phyloP scores from a whole-genome alignment of 2,329 filamentous ascomycete genomes.

The Fusarium avenaceum region DNA sequence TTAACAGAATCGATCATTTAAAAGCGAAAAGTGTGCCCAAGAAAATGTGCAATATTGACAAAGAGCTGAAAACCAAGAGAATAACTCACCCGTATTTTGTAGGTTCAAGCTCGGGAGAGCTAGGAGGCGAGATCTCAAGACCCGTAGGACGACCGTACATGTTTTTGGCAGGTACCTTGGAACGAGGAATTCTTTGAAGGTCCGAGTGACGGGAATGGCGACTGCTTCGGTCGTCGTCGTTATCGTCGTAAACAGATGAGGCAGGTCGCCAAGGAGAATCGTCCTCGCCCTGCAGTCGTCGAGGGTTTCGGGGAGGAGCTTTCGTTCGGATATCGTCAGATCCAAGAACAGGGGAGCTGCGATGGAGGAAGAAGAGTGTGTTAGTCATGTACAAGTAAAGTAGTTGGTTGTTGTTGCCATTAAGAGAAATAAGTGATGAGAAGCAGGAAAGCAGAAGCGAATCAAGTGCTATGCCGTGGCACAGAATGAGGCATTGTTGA shows the following conservation, averaged over 20 bases:
- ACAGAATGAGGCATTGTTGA: constrained; percentile 21
- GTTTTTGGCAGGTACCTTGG: constrained; percentile 47
- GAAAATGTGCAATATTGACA: constrained; percentile 11
- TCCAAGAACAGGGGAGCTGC: constrained; percentile 46
- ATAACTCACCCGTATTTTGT: constrained; percentile 59
- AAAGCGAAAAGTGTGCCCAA: constrained; percentile 30
- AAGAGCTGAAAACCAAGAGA: constrained; percentile 13
- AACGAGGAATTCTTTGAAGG: constrained; percentile 55
- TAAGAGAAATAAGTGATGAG: background rate
- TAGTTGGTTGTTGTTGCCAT: constrained; percentile 2
- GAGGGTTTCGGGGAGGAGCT: constrained; percentile 54
- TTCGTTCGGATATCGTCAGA: constrained; percentile 40
- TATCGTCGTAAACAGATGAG: constrained; percentile 66
- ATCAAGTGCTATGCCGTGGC: background rate
- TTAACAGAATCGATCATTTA: constrained; percentile 9
- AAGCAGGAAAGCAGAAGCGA: constrained; percentile 4
- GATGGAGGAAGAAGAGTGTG: constrained; percentile 19
- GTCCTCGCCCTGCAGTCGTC: constrained; percentile 49
- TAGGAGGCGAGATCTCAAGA: constrained; percentile 68
- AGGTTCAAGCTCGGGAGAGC: constrained; percentile 65
- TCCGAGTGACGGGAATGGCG: constrained; percentile 29
- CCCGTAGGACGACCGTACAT: constrained; percentile 54
- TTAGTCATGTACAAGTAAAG: constrained; percentile 37
- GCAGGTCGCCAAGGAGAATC: constrained; percentile 58
- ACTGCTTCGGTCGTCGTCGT: constrained; percentile 39